Conservation (phyloP, 179 eudicot species). For the Beta lomatogona region DNA sequence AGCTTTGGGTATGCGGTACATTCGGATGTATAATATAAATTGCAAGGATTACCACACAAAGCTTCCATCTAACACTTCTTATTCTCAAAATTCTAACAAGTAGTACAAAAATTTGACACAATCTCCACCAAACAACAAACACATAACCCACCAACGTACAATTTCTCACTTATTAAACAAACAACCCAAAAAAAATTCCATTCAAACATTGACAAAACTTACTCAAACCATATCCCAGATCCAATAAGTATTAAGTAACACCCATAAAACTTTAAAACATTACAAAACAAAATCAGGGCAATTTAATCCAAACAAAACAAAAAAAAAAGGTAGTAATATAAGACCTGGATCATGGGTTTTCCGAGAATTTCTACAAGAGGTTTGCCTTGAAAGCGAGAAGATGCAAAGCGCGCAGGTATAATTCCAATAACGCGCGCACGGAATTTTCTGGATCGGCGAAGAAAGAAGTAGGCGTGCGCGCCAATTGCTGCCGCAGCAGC, state of each 20-base stretch:
- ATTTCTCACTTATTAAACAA: not conserved
- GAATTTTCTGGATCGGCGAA: conserved; percentile 49
- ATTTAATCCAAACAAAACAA: not conserved
- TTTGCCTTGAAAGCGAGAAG: conserved; percentile 78
- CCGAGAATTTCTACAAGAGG: conserved; percentile 84
- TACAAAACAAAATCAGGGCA: not conserved
- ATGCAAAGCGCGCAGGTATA: conserved; percentile 83
- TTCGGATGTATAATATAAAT: too few relatives aligned
- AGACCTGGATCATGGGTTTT: conserved; percentile 94
- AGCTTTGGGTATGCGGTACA: too few relatives aligned
- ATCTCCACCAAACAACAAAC: not conserved
- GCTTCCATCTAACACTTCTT: too few relatives aligned
- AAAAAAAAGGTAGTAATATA: not conserved
- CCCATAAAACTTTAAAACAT: not conserved
- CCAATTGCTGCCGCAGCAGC: conserved; percentile 58
- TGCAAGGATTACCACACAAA: too few relatives aligned
- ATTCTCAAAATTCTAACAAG: too few relatives aligned
- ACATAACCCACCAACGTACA: not conserved
- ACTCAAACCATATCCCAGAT: not conserved
- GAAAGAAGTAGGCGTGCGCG: conserved; percentile 47
- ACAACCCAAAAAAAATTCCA: not conserved
- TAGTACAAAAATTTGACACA: not conserved
- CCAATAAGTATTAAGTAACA: not conserved
- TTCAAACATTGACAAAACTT: not conserved
- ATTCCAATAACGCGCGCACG: conserved; percentile 80